Evolutionary conservation across 1,139 yeast genomes (phyloP).

Genomic region (Yamadazyma triangularis): DNA sequence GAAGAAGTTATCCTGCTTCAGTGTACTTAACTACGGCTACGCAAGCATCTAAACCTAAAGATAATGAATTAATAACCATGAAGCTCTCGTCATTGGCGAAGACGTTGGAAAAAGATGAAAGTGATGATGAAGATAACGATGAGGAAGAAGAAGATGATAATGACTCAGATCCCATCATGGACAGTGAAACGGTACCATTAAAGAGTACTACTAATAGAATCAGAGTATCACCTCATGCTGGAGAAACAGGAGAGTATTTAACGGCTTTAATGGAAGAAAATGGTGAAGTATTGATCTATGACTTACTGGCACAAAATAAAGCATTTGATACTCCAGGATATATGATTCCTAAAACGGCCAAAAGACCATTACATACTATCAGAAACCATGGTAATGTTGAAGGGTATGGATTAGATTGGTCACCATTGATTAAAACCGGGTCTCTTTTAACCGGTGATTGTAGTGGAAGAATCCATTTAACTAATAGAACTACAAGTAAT

Average conservation of each 20-base stretch:
- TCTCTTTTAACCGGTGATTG: constrained; percentile 86
- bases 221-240: constrained; percentile 77
- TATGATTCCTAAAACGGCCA: constrained; percentile 69
- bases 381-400: constrained; percentile 90
- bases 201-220: constrained; percentile 86
- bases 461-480: constrained; percentile 74
- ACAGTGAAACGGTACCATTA: constrained; percentile 72
- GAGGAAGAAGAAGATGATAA: constrained; percentile 68
- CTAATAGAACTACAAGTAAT: constrained; percentile 69
- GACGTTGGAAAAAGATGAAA: constrained; percentile 79
- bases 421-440: constrained; percentile 78
- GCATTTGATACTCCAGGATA: constrained; percentile 89
- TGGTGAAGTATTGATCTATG: constrained; percentile 87
- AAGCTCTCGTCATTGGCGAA: constrained; percentile 78
- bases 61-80: constrained; percentile 82
- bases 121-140: constrained; percentile 58
- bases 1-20: constrained; percentile 87
- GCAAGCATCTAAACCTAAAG: constrained; percentile 83
- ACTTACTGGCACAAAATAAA: constrained; percentile 66
- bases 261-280: constrained; percentile 88
- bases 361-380: constrained; percentile 82
- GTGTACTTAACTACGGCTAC: constrained; percentile 87
- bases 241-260: constrained; percentile 72
- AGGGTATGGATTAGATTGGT: constrained; percentile 98
- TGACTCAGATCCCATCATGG: constrained; percentile 78